Conservation (phyloP, 805 yeast species). For the Metschnikowia orientalis region DNA sequence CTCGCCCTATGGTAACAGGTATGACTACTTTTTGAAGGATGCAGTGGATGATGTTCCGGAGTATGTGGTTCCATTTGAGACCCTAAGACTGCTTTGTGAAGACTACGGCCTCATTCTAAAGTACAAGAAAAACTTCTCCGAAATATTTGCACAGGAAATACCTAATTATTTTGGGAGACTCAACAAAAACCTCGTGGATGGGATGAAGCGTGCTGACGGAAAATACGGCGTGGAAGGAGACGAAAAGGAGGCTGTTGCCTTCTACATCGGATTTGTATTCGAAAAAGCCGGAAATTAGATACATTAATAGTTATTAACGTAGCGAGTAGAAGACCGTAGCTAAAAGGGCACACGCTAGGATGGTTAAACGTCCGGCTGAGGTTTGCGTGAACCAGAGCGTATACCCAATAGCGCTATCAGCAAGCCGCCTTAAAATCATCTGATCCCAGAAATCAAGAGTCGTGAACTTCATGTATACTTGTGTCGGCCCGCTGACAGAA, state of each 20-base stretch:
- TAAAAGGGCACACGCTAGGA: conserved; percentile 18
- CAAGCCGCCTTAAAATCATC: conserved; percentile 20
- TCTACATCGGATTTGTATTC: conserved; percentile 80
- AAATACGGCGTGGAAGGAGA: conserved; percentile 82
- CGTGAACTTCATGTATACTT: conserved; percentile 34
- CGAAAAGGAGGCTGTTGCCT: conserved; percentile 86
- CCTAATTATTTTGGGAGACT: conserved; percentile 58
- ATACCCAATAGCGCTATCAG: conserved; percentile 33
- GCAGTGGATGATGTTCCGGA: conserved; percentile 97
- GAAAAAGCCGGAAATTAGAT: conserved; percentile 44
- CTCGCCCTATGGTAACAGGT: conserved; percentile 78
- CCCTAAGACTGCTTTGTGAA: conserved; percentile 75
- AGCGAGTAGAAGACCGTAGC: conserved; percentile 8
- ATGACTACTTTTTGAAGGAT: conserved; percentile 77
- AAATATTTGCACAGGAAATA: conserved; percentile 75
- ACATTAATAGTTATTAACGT: neutral
- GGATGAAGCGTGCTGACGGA: conserved; percentile 74
- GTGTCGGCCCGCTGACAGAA: conserved; percentile 37
- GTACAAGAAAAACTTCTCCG: conserved; percentile 71
- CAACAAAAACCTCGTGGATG: conserved; percentile 59
- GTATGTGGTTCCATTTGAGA: conserved; percentile 92
- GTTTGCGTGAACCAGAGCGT: conserved; percentile 34
- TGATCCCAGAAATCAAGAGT: conserved; percentile 27
- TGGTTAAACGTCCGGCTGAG: conserved; percentile 27
- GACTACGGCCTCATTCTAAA: conserved; percentile 73